Evolutionary conservation across 2,329 filamentous ascomycete species (phyloP).

Genomic region (Sporothrix variecibatus): DNA sequence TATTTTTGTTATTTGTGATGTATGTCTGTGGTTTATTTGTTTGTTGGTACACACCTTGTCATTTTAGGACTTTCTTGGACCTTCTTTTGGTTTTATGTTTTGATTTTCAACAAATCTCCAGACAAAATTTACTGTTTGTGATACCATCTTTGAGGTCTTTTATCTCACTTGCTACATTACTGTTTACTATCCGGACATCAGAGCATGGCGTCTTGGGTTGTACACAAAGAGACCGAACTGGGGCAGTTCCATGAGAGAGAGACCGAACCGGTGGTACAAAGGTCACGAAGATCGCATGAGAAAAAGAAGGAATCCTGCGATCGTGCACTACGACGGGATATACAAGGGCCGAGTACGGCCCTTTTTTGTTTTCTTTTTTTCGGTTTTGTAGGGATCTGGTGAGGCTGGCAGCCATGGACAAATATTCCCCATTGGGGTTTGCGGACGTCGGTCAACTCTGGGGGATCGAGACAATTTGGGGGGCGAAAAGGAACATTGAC

Average conservation of each 20-base stretch:
- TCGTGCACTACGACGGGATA: not conserved
- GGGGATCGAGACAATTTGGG: conserved; percentile 3
- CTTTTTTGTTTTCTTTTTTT: not conserved
- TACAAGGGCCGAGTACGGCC: not conserved
- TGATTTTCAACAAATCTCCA: not conserved
- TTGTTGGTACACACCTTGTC: not conserved
- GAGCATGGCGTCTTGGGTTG: not conserved
- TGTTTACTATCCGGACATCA: not conserved
- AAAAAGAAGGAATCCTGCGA: not conserved
- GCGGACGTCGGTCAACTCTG: not conserved
- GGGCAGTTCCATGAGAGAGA: not conserved
- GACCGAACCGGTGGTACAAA: not conserved
- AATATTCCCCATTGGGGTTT: not conserved
- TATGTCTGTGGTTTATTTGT: not conserved
- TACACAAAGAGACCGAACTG: not conserved
- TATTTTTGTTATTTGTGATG: not conserved
- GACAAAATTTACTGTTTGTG: conserved; percentile 1
- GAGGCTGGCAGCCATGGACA: not conserved
- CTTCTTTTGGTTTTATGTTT: not conserved
- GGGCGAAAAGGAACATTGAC: not conserved
- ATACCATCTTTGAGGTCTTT: conserved; percentile 21
- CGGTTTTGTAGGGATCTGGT: not conserved
- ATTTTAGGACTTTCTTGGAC: not conserved
- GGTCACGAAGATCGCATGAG: not conserved
- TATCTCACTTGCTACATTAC: conserved; percentile 16